Percentiles rank a stretch among this genome's conserved stretches.
Evolutionary conservation across 2,329 filamentous ascomycete genomes (phyloP).

Genomic region (Phaeosphaeriaceae sp.): DNA sequence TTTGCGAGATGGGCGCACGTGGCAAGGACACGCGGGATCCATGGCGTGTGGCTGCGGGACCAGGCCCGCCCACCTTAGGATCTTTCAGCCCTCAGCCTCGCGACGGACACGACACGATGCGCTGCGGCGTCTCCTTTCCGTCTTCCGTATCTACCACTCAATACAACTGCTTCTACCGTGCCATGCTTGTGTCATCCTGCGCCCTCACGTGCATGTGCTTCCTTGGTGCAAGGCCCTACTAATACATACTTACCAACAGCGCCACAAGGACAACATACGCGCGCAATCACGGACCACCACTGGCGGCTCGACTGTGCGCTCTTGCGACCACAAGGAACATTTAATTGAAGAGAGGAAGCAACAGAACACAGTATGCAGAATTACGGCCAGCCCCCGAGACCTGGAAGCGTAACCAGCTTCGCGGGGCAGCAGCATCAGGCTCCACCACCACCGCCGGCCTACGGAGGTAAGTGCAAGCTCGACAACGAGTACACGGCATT

Average conservation of each 20-base stretch:
- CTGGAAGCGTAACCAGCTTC: slow-evolving; percentile 41
- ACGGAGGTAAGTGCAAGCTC: slow-evolving; percentile 31
- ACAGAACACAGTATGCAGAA: slow-evolving; percentile 37
- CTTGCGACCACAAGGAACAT: neutral
- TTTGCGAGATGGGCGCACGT: slow-evolving; percentile 2
- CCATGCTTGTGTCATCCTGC: slow-evolving; percentile 13
- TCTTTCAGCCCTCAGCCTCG: slow-evolving; percentile 41
- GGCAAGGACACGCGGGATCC: slow-evolving; percentile 15
- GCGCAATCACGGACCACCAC: neutral
- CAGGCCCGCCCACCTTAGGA: slow-evolving; percentile 1
- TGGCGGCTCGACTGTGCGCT: neutral
- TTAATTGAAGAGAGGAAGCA: neutral
- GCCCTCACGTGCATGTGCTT: slow-evolving; percentile 16
- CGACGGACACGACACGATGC: slow-evolving; percentile 15
- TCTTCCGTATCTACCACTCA: slow-evolving; percentile 25
- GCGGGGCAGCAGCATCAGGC: slow-evolving; percentile 28
- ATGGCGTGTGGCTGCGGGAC: slow-evolving; percentile 24
- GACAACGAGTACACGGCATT: slow-evolving; percentile 2
- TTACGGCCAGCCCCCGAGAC: slow-evolving; percentile 39
- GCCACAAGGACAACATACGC: slow-evolving; percentile 10
- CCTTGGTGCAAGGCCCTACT: slow-evolving; percentile 17
- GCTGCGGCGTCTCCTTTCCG: slow-evolving; percentile 9
- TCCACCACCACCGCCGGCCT: slow-evolving; percentile 35
- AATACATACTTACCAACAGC: slow-evolving; percentile 16
- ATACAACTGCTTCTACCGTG: neutral